Conservation (phyloP, 495 filamentous ascomycete genomes). For the Staphylotrichum longicolle region DNA sequence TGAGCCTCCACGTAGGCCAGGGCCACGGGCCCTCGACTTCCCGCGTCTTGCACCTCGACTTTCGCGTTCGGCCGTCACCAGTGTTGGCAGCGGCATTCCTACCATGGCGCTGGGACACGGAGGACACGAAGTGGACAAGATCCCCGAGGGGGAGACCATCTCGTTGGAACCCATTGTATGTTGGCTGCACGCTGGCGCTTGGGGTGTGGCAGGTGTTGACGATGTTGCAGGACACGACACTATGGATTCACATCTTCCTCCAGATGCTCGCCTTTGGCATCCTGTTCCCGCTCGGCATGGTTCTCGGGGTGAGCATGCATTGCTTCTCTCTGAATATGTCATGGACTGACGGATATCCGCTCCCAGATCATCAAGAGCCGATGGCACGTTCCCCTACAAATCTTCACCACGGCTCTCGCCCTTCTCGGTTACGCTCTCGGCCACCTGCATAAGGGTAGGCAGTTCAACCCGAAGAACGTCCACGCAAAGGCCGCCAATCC, state of each 20-base stretch:
- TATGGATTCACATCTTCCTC: constrained; percentile 94
- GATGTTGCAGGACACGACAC: constrained; percentile 62
- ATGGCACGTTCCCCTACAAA: constrained; percentile 92
- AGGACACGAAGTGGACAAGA: constrained; percentile 66
- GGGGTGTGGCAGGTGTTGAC: constrained; percentile 2
- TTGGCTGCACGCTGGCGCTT: constrained; percentile 27
- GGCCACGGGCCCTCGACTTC: constrained; percentile 13
- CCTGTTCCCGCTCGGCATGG: constrained; percentile 93
- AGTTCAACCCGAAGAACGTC: constrained; percentile 74
- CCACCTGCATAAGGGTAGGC: constrained; percentile 82
- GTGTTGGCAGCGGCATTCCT: constrained; percentile 29
- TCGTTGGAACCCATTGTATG: constrained; percentile 85
- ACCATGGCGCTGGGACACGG: constrained; percentile 58
- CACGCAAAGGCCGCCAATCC: constrained; percentile 77
- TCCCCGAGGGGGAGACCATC: constrained; percentile 71
- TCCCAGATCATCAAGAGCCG: constrained; percentile 77
- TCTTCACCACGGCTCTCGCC: constrained; percentile 68
- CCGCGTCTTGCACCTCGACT: constrained; percentile 16
- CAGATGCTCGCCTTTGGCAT: constrained; percentile 85
- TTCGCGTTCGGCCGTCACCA: constrained; percentile 14
- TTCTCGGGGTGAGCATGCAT: constrained; percentile 68
- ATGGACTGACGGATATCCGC: constrained; percentile 10
- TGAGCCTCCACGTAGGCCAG: constrained; percentile 18
- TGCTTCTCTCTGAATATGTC: background rate
- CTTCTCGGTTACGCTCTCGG: constrained; percentile 86